phyloP scores from a whole-genome alignment of 2,329 filamentous ascomycete genomes.

The Diaporthe batatas region DNA sequence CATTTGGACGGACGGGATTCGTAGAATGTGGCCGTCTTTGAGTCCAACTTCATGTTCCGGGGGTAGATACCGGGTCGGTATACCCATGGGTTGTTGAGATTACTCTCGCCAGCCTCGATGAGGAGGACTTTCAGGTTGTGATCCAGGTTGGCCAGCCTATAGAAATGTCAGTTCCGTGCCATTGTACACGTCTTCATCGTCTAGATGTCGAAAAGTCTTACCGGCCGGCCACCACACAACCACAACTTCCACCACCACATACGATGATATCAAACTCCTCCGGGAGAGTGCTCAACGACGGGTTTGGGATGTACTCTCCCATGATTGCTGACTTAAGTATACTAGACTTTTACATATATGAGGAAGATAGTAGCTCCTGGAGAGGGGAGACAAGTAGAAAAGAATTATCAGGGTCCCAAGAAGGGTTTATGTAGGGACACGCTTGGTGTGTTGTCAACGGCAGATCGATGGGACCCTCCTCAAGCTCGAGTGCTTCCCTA shows the following conservation, averaged over 20 bases:
- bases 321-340: slow-evolving; percentile 30
- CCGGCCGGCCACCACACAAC: slow-evolving; percentile 70
- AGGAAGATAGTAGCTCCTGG: background rate
- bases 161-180: slow-evolving; percentile 50
- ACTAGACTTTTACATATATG: background rate
- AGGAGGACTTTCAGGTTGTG: slow-evolving; percentile 78
- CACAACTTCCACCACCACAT: slow-evolving; percentile 79
- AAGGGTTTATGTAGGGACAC: slow-evolving; percentile 33
- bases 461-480: slow-evolving; percentile 16
- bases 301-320: slow-evolving; percentile 38
- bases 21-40: slow-evolving; percentile 86
- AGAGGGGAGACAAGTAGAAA: background rate
- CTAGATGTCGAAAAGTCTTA: slow-evolving; percentile 48
- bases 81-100: slow-evolving; percentile 83
- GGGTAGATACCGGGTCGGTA: slow-evolving; percentile 82
- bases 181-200: background rate
- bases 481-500: slow-evolving; percentile 13
- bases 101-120: slow-evolving; percentile 79
- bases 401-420: background rate
- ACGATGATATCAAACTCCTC: slow-evolving; percentile 88
- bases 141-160: slow-evolving; percentile 79
- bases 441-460: background rate
- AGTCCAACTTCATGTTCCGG: slow-evolving; percentile 83
- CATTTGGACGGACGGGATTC: slow-evolving; percentile 81
- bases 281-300: slow-evolving; percentile 60